Base-by-base conservation (phyloP, 805 yeast genomes). In the Saturnispora sekii region DNA sequence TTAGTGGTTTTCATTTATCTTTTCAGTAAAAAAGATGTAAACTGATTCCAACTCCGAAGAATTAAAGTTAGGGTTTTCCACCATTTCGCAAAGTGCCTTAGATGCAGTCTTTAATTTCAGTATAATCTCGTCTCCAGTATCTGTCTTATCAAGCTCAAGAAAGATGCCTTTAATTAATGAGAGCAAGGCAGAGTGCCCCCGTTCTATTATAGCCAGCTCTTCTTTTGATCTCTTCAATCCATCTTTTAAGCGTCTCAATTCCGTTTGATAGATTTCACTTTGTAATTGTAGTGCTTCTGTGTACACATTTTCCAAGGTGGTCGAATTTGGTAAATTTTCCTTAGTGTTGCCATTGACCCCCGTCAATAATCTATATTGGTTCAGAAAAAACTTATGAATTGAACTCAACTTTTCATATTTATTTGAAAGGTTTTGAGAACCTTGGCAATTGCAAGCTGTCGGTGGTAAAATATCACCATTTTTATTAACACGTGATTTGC, bases 91-190 rank as follows among this genome's bases (percentile, higher is more conserved):
- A 33, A 43, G 32, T 10, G n/a, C 4, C 11, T 33, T 32, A 10
- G 35, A 31, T 8, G 41, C 29, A 1, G 35, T 16, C 17, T 38
- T 43, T 32, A 38, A 43, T n/a, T 43, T 17, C 14, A 29, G 17
- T 10, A 34, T 15, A 5, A 38, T 18, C 9, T 15, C 38, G 8
- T 30, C 38, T 1, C 28, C 5, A 4, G 32, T 38, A 4, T 37
- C n/a, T 17, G 46, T 34, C 15, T 29, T 37, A 38, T 38, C 42
- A 10, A 43, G n/a, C 12, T 43, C 46, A 16, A 41, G 26, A 32
- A 43, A 43, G 10, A 43, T 8, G 12, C 29, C n/a, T 32, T 38
- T 38, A 29, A 38, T 32, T 41, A 41, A 43, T 43, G 38, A 41
- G 10, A 32, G 16, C 18, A 43, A 29, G n/a, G 15, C 30, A 6